Percentiles rank a stretch among this genome's conserved stretches.
phyloP scores from a whole-genome alignment of 306 rosid species.

The Erythrophleum fordii region DNA sequence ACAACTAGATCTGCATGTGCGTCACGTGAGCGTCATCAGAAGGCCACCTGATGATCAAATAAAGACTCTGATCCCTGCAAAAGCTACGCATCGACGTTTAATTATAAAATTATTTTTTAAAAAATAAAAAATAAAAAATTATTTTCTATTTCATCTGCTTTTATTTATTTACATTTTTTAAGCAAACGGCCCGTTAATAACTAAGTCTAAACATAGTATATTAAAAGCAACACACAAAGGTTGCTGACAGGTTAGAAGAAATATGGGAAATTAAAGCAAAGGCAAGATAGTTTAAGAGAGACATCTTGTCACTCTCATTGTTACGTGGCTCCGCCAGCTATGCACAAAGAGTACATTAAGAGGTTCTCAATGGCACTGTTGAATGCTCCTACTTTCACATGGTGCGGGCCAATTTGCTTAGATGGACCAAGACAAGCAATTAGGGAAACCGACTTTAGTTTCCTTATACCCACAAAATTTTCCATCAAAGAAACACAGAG shows the following conservation, averaged over 20 bases:
- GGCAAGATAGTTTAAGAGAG: no score
- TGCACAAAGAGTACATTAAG: constrained; percentile 1
- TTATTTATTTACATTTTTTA: no score
- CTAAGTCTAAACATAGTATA: no score
- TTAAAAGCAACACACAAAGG: no score
- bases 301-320: not conserved
- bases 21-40: constrained; percentile 38
- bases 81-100: not conserved
- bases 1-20: constrained; percentile 43
- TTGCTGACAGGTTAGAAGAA: no score
- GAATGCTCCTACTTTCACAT: constrained; percentile 45
- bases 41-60: constrained; percentile 12
- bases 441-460: constrained; percentile 31
- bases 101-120: no score
- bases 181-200: no score
- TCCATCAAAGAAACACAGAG: constrained; percentile 14
- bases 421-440: constrained; percentile 42
- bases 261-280: no score
- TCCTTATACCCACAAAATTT: constrained; percentile 38
- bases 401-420: constrained; percentile 52
- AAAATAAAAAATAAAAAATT: no score
- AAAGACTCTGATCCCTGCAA: not conserved
- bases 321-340: not conserved
- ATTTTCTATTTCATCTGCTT: no score
- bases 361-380: not conserved